Conservation (phyloP, 2,329 filamentous ascomycete species). For the Dothidotthia symphoricarpi region DNA sequence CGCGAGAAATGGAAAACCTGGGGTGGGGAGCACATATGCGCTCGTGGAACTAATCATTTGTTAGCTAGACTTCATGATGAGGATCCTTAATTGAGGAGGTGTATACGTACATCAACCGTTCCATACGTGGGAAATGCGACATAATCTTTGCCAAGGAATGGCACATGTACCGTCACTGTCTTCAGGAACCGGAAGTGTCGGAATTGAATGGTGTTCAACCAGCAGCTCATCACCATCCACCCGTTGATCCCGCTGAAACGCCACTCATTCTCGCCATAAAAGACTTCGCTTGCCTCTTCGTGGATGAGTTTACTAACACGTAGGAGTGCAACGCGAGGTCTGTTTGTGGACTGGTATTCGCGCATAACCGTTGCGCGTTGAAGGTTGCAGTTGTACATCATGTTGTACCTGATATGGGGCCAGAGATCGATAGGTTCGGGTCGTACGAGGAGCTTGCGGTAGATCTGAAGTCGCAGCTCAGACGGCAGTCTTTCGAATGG, state of each 20-base stretch:
- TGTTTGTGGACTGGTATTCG: not conserved
- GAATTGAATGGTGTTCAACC: not conserved
- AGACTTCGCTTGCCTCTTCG: constrained; percentile 7
- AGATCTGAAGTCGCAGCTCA: constrained; percentile 10
- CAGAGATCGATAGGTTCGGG: constrained; percentile 8
- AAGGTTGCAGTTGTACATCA: not conserved
- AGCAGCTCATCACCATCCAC: constrained; percentile 4
- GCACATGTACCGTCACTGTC: not conserved
- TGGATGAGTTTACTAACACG: constrained; percentile 3
- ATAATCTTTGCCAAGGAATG: constrained; percentile 2
- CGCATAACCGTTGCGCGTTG: not conserved
- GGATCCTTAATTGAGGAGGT: too few species aligned
- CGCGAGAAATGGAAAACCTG: too few species aligned
- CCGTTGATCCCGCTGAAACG: constrained; percentile 13
- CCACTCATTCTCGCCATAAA: constrained; percentile 12
- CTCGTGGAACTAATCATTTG: not conserved
- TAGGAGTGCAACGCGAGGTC: not conserved
- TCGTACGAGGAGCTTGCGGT: constrained; percentile 1
- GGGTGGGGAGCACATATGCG: not conserved
- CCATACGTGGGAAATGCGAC: not conserved
- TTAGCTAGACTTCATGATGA: not conserved
- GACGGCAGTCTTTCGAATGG: constrained; percentile 3
- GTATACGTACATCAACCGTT: not conserved
- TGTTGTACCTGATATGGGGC: constrained; percentile 8
- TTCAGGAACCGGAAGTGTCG: not conserved